Conservation (phyloP, 148 eudicot species). For the Chenopodium formosanum region DNA sequence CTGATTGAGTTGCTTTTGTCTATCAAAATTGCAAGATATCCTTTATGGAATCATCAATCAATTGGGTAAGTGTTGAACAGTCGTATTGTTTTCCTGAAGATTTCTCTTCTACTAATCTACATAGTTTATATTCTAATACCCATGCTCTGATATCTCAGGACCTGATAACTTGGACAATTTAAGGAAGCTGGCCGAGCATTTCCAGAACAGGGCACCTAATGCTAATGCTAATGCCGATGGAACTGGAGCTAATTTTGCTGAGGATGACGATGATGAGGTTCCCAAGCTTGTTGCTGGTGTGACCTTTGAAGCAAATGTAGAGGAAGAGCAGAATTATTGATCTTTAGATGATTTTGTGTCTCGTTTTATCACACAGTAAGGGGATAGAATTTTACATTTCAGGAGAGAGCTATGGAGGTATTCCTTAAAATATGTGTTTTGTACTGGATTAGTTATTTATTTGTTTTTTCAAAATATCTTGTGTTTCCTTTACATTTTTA, state of each 20-base stretch:
- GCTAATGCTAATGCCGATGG: constrained; percentile 29
- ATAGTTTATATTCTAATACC: neutral
- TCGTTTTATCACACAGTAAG: constrained; percentile 49
- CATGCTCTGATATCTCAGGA: constrained; percentile 36
- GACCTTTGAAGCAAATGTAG: constrained; percentile 59
- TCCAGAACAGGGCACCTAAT: constrained; percentile 63
- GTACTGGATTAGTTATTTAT: neutral
- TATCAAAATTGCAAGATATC: constrained; percentile 79
- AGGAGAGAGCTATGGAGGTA: constrained; percentile 98
- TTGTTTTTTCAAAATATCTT: neutral
- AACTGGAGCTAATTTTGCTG: constrained; percentile 34
- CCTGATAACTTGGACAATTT: constrained; percentile 90
- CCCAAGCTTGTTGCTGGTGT: constrained; percentile 91
- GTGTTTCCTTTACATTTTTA: neutral
- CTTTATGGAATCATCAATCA: constrained; percentile 85
- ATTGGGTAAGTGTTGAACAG: constrained; percentile 46
- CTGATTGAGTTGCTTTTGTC: neutral
- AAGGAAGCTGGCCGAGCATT: constrained; percentile 76
- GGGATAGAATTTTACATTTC: constrained; percentile 78
- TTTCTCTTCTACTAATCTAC: neutral
- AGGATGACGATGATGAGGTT: constrained; percentile 84
- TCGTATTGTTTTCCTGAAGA: neutral
- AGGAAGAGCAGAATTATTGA: no score
- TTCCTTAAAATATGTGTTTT: neutral
- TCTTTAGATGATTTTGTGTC: no score